Evolutionary conservation across 176 grass and related monocot genomes (phyloP), one percentile per base, ranked within the genome.

Genomic region (Rhynchospora breviuscula): DNA sequence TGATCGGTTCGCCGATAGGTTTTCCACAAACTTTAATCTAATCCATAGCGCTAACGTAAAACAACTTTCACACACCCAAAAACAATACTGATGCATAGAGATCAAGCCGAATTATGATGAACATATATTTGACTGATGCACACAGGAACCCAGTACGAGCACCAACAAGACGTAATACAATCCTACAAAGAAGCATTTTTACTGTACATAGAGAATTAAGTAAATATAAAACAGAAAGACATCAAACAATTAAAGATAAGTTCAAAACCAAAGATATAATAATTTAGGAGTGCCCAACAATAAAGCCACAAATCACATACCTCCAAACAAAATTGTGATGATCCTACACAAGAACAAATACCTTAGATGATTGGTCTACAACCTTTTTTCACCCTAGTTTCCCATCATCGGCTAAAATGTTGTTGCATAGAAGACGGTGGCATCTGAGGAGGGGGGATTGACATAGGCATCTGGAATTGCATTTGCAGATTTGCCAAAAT

Each of bases 401-500:
- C 12, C 23, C 31, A 85, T 94, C 83, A 91, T 71, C 90, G 67
- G 81, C 83, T 87, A 31, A 93, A 96, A 82, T 89, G 56, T 69
- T 84, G 88, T 31, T 93, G 93, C 76, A 78, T 63, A 3, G 83
- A 84, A 56, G 89, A 82, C n/a, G 90, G 80, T 4, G 87, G 90
- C 22, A 89, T 89, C 18, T 87, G 90, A 69, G 88, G 92, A 44
- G 65, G 72, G 31, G 88, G 88, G 6, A 89, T 80, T 69, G 86
- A 57, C 86, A 90, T 90, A n/a, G 84, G 90, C 86, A 95, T 88
- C 69, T 90, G 90, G 82, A 95, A 90, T 40, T 51, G 62, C 86
- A 87, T 87, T 72, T 85, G 90, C 13, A 90, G 56, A 79, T 88
- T 89, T 65, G 88, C 83, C 81, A 83, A 70, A 87, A 89, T 82